phyloP scores from a whole-genome alignment of 2,329 filamentous ascomycete species.

The Xylaria multiplex region DNA sequence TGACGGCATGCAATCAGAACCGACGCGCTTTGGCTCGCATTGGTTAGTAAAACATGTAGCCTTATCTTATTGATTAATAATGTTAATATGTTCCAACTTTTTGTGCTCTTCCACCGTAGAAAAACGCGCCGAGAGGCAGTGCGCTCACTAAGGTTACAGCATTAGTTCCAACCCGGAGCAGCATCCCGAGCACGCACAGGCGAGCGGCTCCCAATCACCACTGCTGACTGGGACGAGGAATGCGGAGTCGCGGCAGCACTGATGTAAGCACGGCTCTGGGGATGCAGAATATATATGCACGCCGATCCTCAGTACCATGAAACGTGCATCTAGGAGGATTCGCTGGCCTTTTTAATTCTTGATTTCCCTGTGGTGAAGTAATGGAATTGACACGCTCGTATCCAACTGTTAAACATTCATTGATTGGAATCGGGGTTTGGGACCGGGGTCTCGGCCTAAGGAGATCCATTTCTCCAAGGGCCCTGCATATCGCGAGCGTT shows the following conservation, averaged over 20 bases:
- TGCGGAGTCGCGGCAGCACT: too few relatives aligned
- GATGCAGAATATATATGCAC: not conserved
- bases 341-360: not conserved
- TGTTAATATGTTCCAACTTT: not conserved
- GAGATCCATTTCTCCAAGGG: slow-evolving; percentile 18
- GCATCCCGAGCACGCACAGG: not conserved
- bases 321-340: not conserved
- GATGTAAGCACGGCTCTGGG: too few relatives aligned
- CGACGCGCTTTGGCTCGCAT: not conserved
- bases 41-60: not conserved
- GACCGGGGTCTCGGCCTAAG: not conserved
- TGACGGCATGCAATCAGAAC: not conserved
- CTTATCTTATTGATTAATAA: not conserved
- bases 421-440: not conserved
- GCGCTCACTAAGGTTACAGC: not conserved
- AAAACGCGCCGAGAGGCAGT: not conserved
- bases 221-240: not conserved
- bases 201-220: not conserved
- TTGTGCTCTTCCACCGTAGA: too few relatives aligned
- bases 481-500: slow-evolving; percentile 17
- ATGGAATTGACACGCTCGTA: slow-evolving; percentile 5
- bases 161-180: not conserved
- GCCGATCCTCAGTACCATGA: not conserved
- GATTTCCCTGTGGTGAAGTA: too few relatives aligned
- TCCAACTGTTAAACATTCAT: not conserved